phyloP scores from a whole-genome alignment of 176 grass and related monocot species.

The Hyparrhenia diplandra region DNA sequence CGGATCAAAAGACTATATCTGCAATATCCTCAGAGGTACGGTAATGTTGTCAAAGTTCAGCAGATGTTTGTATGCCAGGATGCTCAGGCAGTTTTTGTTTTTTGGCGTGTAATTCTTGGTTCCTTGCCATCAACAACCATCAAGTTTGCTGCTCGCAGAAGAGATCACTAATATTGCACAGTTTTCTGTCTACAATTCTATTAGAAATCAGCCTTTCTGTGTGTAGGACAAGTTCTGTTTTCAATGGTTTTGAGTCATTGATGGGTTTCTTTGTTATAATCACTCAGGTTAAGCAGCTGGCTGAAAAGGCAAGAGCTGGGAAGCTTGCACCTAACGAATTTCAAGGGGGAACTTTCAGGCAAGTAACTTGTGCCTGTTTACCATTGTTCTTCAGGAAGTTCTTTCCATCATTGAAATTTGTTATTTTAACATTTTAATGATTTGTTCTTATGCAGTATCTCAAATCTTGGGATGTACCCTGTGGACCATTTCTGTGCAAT shows the following conservation, averaged over 20 bases:
- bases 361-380: slow-evolving; percentile 23
- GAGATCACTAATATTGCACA: slow-evolving; percentile 17
- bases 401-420: slow-evolving; percentile 3
- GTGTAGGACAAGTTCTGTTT: too few species aligned
- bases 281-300: slow-evolving; percentile 83
- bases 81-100: not conserved
- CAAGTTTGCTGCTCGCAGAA: not conserved
- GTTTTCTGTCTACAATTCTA: not conserved
- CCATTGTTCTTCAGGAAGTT: not conserved
- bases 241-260: not conserved
- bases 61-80: not conserved
- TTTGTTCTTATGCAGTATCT: slow-evolving; percentile 58
- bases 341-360: slow-evolving; percentile 95
- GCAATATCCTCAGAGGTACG: slow-evolving; percentile 92
- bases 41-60: slow-evolving; percentile 7
- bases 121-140: not conserved
- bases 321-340: slow-evolving; percentile 86
- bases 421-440: slow-evolving; percentile 20
- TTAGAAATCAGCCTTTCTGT: not conserved
- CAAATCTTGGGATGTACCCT: slow-evolving; percentile 97
- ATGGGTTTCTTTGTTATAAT: not conserved
- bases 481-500: slow-evolving; percentile 98
- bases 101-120: not conserved
- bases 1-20: slow-evolving; percentile 91
- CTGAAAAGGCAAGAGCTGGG: slow-evolving; percentile 84